Evolutionary conservation across 2,329 filamentous ascomycete species (phyloP), one percentile per base, ranked within the genome.

Genomic region (Myriosclerotinia curreyana): DNA sequence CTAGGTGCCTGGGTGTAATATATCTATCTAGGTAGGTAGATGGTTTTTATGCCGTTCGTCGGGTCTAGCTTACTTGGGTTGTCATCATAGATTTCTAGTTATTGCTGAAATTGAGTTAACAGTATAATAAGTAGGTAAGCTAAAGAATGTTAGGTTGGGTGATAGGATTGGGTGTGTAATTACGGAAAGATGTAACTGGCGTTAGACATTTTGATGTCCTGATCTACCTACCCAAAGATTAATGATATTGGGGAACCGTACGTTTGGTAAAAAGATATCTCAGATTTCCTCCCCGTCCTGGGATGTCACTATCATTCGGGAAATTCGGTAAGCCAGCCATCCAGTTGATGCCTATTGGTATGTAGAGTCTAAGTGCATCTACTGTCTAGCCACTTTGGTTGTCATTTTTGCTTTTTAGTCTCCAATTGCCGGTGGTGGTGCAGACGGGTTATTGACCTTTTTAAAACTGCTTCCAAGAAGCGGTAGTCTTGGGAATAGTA

Each of bases 331-430:
- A 12, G 15, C 15, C 14, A 44, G 17, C 20, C 38, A 44, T 55
- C 38, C n/a, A 14, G 11, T 31, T 55, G 38, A 15, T n/a, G n/a
- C n/a, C n/a, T 14, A 55, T n/a, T 5, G 4, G 28, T 31, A 31
- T 3, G 28, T 31, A 31, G 5, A 31, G 28, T 31, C 28, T 31
- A 12, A 8, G 12, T 9, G n/a, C n/a, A 15, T 12, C 28, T 28
- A 55, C n/a, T 28, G 3, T 55, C 22, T 40, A 11, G 1, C 12
- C 28, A 36, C 15, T 25, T 46, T 9, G 5, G 1, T 46, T 14
- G 6, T 49, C 31, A 5, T 20, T 48, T 58, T 48, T 48, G 55
- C 42, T 49, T 59, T 20, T 59, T 25, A 36, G 28, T 48, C 38
- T 48, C 42, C n/a, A 42, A 48, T 22, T 48, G 55, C 42, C 55